Evolutionary conservation across 768 basidiomycete genomes (phyloP).

Genomic region (Suillus subluteus): DNA sequence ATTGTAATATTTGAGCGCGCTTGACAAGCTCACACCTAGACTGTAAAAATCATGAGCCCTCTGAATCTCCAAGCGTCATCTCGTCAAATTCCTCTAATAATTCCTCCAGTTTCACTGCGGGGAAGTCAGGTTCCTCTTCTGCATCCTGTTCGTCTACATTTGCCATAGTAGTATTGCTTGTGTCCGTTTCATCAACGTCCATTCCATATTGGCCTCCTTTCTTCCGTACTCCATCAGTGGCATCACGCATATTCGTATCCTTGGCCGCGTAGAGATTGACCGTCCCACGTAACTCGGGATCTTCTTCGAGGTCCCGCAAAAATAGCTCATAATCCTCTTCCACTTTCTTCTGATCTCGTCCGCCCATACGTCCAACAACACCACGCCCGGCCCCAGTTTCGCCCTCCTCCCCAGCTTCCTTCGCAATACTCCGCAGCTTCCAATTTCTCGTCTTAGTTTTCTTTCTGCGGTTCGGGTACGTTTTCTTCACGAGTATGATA

Average conservation of each 20-base stretch:
- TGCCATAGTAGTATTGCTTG: constrained; percentile 26
- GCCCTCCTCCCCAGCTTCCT: constrained; percentile 87
- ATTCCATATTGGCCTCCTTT: constrained; percentile 44
- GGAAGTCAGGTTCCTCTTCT: constrained; percentile 86
- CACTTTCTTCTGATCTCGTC: constrained; percentile 88
- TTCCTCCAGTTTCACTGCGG: constrained; percentile 83
- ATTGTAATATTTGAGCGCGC: background rate
- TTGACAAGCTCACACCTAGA: background rate
- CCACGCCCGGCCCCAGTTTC: constrained; percentile 79
- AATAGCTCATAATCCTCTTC: constrained; percentile 98
- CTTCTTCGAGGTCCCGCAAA: constrained; percentile 92
- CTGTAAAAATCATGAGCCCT: constrained; percentile 16
- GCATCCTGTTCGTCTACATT: constrained; percentile 43
- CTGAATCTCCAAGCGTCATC: constrained; percentile 68
- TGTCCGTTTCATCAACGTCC: constrained; percentile 64
- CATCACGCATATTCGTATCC: constrained; percentile 56
- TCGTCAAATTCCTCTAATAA: constrained; percentile 91
- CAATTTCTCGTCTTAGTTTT: constrained; percentile 85
- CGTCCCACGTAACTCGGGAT: constrained; percentile 83
- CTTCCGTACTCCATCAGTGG: constrained; percentile 19
- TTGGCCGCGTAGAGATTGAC: constrained; percentile 86
- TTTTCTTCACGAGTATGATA: constrained; percentile 91
- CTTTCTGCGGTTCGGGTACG: constrained; percentile 92
- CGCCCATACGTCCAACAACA: constrained; percentile 89
- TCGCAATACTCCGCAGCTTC: constrained; percentile 91